phyloP scores from a whole-genome alignment of 306 rosid species.

The Rosa chinensis region DNA sequence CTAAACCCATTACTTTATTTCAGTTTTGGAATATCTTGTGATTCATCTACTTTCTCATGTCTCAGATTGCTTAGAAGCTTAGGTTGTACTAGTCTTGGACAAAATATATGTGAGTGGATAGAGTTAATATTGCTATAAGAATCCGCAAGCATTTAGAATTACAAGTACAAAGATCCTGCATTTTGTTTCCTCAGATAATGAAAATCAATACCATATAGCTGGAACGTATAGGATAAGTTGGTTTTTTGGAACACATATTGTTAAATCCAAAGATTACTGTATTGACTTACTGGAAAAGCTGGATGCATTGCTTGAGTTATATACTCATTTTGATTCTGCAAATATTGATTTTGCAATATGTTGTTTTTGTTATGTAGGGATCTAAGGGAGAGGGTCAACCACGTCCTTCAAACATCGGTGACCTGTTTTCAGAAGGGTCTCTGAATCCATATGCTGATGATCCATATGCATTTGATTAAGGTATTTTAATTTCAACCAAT shows the following conservation, averaged over 20 bases:
- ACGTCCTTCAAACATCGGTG: constrained; percentile 77
- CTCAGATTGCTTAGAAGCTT: not conserved
- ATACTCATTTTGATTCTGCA: constrained; percentile 4
- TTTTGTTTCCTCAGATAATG: constrained; percentile 2
- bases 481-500: constrained; percentile 40
- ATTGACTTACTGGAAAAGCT: not conserved
- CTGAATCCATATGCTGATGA: constrained; percentile 96
- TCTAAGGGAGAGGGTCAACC: constrained; percentile 50
- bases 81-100: not conserved
- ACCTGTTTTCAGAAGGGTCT: constrained; percentile 95
- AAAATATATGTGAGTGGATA: not conserved
- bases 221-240: not conserved
- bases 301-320: not conserved
- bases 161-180: not conserved
- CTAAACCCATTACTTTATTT: constrained; percentile 12
- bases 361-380: constrained; percentile 39
- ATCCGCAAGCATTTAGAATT: constrained; percentile 15
- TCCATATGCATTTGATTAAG: constrained; percentile 95
- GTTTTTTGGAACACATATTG: not conserved
- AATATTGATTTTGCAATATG: not conserved
- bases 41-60: not conserved
- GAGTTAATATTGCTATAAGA: constrained; percentile 6
- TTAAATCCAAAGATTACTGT: not conserved
- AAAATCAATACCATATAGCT: not conserved
- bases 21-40: not conserved